Conservation (phyloP, 176 grass and related monocot genomes). For the Neostapfia colusana region DNA sequence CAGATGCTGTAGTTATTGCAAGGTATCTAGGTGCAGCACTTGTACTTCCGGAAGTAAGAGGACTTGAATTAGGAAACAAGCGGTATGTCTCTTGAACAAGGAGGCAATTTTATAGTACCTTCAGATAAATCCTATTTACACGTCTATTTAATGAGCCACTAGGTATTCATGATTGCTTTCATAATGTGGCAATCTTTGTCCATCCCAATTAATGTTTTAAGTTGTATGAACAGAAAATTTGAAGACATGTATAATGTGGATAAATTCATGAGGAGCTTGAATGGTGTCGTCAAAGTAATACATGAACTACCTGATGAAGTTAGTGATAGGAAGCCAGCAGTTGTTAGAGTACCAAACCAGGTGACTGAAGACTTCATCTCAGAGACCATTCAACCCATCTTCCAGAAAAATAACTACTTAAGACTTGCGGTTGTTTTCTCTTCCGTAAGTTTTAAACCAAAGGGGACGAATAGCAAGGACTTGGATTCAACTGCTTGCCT, state of each 20-base stretch:
- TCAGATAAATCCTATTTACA: slow-evolving; percentile 6
- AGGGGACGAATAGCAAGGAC: slow-evolving; percentile 52
- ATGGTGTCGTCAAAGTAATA: slow-evolving; percentile 65
- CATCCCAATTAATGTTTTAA: slow-evolving; percentile 24
- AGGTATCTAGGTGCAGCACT: slow-evolving; percentile 81
- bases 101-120: not conserved
- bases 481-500: slow-evolving; percentile 71
- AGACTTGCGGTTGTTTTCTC: slow-evolving; percentile 65
- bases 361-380: slow-evolving; percentile 65
- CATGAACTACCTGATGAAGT: slow-evolving; percentile 61
- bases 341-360: slow-evolving; percentile 75
- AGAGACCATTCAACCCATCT: slow-evolving; percentile 64
- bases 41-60: slow-evolving; percentile 85
- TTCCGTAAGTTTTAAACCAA: slow-evolving; percentile 65
- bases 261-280: slow-evolving; percentile 65
- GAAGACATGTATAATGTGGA: slow-evolving; percentile 75
- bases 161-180: no score
- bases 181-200: not conserved
- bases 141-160: slow-evolving; percentile 17
- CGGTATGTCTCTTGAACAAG: slow-evolving; percentile 50
- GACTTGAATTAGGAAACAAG: slow-evolving; percentile 73
- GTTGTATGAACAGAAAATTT: slow-evolving; percentile 67
- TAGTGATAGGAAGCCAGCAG: slow-evolving; percentile 54
- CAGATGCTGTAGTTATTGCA: slow-evolving; percentile 86
- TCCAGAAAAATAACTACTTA: slow-evolving; percentile 70